Percentiles rank a stretch among this genome's conserved stretches.
Conservation (phyloP, 805 yeast species). For the Yamadazyma paraphyllophila region DNA sequence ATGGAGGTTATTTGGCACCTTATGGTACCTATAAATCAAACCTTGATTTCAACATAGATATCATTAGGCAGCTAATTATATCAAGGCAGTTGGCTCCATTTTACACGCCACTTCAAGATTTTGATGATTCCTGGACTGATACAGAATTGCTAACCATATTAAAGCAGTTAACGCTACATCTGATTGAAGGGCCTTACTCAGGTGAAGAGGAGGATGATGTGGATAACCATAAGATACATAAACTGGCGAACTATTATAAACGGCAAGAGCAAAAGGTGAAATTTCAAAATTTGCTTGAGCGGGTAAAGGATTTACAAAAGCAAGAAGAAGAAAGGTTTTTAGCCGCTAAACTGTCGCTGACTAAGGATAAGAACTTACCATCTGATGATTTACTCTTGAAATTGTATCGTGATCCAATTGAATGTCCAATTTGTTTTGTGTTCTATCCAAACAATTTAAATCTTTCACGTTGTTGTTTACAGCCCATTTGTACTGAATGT, state of each 20-base stretch:
- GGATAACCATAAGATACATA: conserved; percentile 56
- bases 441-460: conserved; percentile 79
- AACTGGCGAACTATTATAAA: conserved; percentile 44
- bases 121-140: conserved; percentile 68
- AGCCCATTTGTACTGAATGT: conserved; percentile 93
- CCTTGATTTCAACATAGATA: conserved; percentile 67
- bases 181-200: conserved; percentile 45
- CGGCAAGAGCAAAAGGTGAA: conserved; percentile 50
- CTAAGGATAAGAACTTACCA: conserved; percentile 24
- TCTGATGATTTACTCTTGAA: conserved; percentile 49
- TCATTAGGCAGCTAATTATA: conserved; percentile 70
- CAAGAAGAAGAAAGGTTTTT: conserved; percentile 36
- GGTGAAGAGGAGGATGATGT: conserved; percentile 65
- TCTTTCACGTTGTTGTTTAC: conserved; percentile 82
- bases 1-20: conserved; percentile 93
- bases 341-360: conserved; percentile 20
- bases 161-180: conserved; percentile 55
- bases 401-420: conserved; percentile 67
- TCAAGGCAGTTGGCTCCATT: conserved; percentile 83
- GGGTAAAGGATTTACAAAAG: conserved; percentile 28
- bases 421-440: conserved; percentile 93
- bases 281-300: conserved; percentile 37
- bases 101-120: conserved; percentile 84
- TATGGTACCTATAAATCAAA: conserved; percentile 82
- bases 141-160: conserved; percentile 55